Evolutionary conservation across 352 stramenopile genomes (phyloP), one percentile per base, ranked within the genome.

Genomic region (Globisporangium parvum): DNA sequence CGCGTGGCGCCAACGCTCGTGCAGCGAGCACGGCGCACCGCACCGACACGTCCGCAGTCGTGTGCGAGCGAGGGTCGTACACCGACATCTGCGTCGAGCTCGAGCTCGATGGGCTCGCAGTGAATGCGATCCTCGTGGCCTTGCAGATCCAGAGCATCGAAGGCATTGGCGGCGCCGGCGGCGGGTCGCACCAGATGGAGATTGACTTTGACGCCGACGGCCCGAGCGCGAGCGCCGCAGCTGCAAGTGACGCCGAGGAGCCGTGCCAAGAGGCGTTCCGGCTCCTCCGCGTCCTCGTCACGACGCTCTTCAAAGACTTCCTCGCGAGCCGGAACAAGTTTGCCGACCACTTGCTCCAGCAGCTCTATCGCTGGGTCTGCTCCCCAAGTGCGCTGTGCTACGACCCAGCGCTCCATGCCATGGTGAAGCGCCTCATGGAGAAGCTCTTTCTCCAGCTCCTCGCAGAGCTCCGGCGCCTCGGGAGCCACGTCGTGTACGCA

Each of bases 341-440:
- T 57, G 96, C 96, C 0, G 93, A 99, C 72, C 84, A 96, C 48
- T 67, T 99, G 44, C 77, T 99, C n/a, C 91, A 98, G 57, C 86
- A 98, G 61, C 80, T 99, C 18, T 98, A 98, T 55, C 89, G 96
- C 11, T 97, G 98, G 74, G 57, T 99, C 21, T 96, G 87, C 42
- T 96, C 85, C 24, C 88, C 88, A 1, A 76, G 89, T n/a, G 80
- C 89, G 14, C 60, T 98, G 6, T 80, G 98, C 40, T 97, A 97
- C 68, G 94, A 99, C 59, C 96, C 96, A 6, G 83, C 85, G 11
- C 74, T 99, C 33, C 88, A 98, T 49, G 77, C 91, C 0, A 83
- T 98, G 44, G 87, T 99, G 3, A 93, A 98, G 59, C 77, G 83
- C 4, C 66, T 99, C 6, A 99, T 99, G 96, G 90, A 97, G 56